phyloP scores from a whole-genome alignment of 2,329 filamentous ascomycete genomes.

The Colletotrichum agaves region DNA sequence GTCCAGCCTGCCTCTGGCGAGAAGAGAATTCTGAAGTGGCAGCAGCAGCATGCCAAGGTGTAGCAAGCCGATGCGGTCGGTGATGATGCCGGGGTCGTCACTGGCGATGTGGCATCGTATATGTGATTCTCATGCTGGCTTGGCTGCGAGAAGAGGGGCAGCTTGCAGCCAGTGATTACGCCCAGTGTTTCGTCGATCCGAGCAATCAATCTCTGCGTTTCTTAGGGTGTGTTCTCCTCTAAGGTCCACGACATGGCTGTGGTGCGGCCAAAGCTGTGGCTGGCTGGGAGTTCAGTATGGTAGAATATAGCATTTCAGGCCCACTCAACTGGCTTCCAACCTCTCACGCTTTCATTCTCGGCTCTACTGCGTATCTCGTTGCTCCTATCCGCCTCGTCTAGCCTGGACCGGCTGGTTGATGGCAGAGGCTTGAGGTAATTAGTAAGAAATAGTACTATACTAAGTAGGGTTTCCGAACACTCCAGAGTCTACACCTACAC shows the following conservation, averaged over 20 bases:
- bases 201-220: conserved; percentile 12
- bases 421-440: not conserved
- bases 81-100: not conserved
- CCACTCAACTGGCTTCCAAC: not conserved
- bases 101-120: conserved; percentile 16
- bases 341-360: not conserved
- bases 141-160: not conserved
- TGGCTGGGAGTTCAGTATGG: not conserved
- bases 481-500: too few species aligned
- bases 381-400: not conserved
- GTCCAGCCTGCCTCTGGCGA: too few species aligned
- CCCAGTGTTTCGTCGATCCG: conserved; percentile 23
- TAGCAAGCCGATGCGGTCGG: not conserved
- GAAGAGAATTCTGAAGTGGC: too few species aligned
- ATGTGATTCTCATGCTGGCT: conserved; percentile 12
- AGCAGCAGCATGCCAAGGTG: not conserved
- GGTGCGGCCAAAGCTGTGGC: conserved; percentile 3
- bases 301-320: conserved; percentile 8
- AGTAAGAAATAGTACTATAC: too few species aligned
- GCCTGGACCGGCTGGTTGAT: not conserved
- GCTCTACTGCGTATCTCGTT: not conserved
- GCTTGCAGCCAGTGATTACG: too few species aligned
- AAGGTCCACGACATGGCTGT: not conserved
- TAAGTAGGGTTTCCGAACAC: too few species aligned
- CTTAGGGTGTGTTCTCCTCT: not conserved